Percentiles rank a stretch among this genome's conserved stretches.
phyloP scores from a whole-genome alignment of 768 basidiomycete species.

The Cubamyces sp. region DNA sequence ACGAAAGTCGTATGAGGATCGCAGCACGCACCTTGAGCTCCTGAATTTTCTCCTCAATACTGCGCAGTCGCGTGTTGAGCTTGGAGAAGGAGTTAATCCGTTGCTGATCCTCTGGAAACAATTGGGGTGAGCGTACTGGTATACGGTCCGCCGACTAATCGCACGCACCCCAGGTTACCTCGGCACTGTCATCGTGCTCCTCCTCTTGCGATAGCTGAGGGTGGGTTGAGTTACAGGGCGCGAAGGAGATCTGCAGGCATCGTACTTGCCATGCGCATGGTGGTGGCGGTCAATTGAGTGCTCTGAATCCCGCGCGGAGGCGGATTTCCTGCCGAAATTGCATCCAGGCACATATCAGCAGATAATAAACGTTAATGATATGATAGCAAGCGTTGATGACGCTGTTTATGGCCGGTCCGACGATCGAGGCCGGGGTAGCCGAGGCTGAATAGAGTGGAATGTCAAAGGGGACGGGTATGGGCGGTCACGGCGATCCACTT shows the following conservation, averaged over 20 bases:
- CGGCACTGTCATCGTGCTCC: constrained; percentile 71
- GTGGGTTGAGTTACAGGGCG: neutral
- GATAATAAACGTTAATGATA: neutral
- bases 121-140: neutral
- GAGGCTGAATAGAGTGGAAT: neutral
- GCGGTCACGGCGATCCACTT: no score
- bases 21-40: constrained; percentile 64
- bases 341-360: neutral
- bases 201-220: constrained; percentile 73
- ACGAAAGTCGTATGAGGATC: neutral
- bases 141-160: neutral
- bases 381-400: neutral
- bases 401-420: neutral
- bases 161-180: constrained; percentile 83
- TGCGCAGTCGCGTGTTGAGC: constrained; percentile 76
- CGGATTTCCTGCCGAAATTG: neutral
- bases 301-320: neutral
- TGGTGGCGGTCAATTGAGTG: constrained; percentile 9
- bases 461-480: no score
- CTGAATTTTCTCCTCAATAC: constrained; percentile 72
- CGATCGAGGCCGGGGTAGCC: constrained; percentile 1
- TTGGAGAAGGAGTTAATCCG: constrained; percentile 92
- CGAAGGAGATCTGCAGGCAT: neutral
- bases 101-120: constrained; percentile 65
- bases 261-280: constrained; percentile 29